Evolutionary conservation across 2,329 filamentous ascomycete genomes (phyloP), one percentile per base, ranked within the genome.

Genomic region (Neonectria coccinea): DNA sequence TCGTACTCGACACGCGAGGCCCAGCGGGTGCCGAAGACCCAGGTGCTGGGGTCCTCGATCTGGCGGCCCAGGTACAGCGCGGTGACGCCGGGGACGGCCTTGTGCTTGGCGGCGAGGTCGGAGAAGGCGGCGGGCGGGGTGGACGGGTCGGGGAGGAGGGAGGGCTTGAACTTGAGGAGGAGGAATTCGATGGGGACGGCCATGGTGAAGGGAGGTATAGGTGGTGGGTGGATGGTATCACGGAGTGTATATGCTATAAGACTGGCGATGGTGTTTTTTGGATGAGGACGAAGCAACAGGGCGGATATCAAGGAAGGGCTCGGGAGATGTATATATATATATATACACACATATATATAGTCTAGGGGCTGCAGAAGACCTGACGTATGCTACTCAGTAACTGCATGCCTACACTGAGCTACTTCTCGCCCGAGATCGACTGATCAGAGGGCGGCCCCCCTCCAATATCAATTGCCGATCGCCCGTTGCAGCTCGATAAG

Each of bases 11-110:
- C 70, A 8, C 66, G 59, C 9, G 77, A 78, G 47, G 70, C 64
- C 80, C 80, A 81, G 58, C 74, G 73, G 29, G 79, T 71, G 54
- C 77, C 69, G 59, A 77, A 72, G 51, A 76, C 69, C 73, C 75
- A 79, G 36, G 65, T 70, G 22, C 69, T 69, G 8, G 78, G 75
- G 25, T 75, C 70, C 67, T 81, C 80, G 53, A 78, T 58, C 36
- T 77, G 74, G 8, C 70, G 73, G 63, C 80, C 80, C 44, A 76
- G 68, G 66, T 81, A 76, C 33, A 80, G 64, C 57, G 72, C 70
- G 56, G 67, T 56, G 55, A 78, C 72, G 68, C 78, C 78, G 33
- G 77, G 73, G 50, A 75, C 67, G 45, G 76, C 71, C 54, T 75
- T 74, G 20, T 79, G 72, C 47, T 68, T 64, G 56, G 72, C 64